Conservation (phyloP, 768 basidiomycete species). For the Lactarius psammicola region DNA sequence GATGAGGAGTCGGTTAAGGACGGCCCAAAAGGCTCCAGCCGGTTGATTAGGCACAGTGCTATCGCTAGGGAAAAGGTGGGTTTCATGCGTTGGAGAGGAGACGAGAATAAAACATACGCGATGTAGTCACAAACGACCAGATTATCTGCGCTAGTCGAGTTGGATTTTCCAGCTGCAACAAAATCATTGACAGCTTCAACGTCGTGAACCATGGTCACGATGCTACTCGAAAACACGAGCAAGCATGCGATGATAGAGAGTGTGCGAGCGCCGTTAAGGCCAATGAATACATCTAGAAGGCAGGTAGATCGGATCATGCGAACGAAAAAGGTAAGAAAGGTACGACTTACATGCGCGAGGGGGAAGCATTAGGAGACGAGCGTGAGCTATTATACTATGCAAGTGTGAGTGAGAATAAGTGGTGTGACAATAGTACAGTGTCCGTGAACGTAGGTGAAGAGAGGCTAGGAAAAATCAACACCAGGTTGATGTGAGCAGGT, state of each 20-base stretch:
- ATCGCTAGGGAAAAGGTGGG: conserved; percentile 40
- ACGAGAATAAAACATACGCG: conserved; percentile 4
- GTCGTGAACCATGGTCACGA: conserved; percentile 28
- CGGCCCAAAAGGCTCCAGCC: conserved; percentile 88
- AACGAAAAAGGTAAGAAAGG: neutral
- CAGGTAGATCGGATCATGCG: neutral
- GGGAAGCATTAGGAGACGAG: conserved; percentile 23
- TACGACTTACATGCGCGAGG: conserved; percentile 28
- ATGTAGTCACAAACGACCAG: conserved; percentile 26
- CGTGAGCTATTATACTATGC: conserved; percentile 10
- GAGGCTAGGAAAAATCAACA: conserved; percentile 18
- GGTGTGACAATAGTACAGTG: conserved; percentile 5
- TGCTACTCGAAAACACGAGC: conserved; percentile 28
- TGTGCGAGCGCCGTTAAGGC: conserved; percentile 24
- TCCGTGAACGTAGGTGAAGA: neutral
- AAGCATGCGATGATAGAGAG: conserved; percentile 26
- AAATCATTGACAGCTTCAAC: conserved; percentile 27
- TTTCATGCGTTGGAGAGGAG: neutral
- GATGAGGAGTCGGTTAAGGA: conserved; percentile 84
- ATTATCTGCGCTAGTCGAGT: conserved; percentile 11
- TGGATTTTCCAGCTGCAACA: conserved; percentile 22
- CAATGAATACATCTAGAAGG: conserved; percentile 27
- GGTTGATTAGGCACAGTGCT: conserved; percentile 90
- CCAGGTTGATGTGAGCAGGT: conserved; percentile 23
- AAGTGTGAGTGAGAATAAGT: neutral